Percentiles rank a stretch among this genome's conserved stretches.
These are phyloP conservation scores for Cladosporium colombiae DNA, from an alignment of 2,329 filamentous ascomycete species.

Conservation along the genomic window DNA sequence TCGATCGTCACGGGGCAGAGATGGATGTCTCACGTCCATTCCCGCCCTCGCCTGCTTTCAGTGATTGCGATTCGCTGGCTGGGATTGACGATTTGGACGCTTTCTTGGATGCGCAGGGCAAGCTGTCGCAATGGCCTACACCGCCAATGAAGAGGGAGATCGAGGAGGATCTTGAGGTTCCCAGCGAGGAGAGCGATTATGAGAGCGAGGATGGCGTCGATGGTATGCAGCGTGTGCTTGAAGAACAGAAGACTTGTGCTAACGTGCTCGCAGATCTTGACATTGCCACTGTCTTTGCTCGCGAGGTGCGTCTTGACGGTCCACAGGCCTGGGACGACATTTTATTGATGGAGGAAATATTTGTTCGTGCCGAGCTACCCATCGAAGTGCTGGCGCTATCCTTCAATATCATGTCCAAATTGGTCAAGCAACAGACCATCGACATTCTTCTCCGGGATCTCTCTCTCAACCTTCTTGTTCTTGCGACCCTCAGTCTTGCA, in stretches of 20 bases:
- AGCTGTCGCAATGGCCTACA: constrained; percentile 35
- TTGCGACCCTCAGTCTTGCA: constrained; percentile 32
- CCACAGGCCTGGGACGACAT: constrained; percentile 21
- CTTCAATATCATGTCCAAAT: constrained; percentile 33
- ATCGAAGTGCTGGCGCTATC: constrained; percentile 33
- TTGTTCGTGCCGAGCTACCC: constrained; percentile 31
- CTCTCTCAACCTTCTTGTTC: constrained; percentile 29
- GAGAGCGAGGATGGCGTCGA: constrained; percentile 22
- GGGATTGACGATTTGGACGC: constrained; percentile 37
- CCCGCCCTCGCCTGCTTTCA: constrained; percentile 35
- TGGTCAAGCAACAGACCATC: constrained; percentile 20
- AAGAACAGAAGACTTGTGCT: background rate
- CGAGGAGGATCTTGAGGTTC: constrained; percentile 25
- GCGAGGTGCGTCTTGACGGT: constrained; percentile 18
- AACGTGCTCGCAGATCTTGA: constrained; percentile 22
- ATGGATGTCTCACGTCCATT: constrained; percentile 20
- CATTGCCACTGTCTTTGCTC: constrained; percentile 27
- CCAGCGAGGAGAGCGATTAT: constrained; percentile 26
- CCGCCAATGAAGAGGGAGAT: constrained; percentile 30
- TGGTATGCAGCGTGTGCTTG: background rate
- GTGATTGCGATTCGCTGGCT: constrained; percentile 34
- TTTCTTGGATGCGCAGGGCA: constrained; percentile 32
- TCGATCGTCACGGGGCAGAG: constrained; percentile 15
- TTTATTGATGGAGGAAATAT: constrained; percentile 27
- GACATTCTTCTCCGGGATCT: constrained; percentile 14